A percentile compares a stretch with the other conserved stretches of the same genome.
phyloP scores from a whole-genome alignment of 148 eudicot species.

The Silene latifolia region DNA sequence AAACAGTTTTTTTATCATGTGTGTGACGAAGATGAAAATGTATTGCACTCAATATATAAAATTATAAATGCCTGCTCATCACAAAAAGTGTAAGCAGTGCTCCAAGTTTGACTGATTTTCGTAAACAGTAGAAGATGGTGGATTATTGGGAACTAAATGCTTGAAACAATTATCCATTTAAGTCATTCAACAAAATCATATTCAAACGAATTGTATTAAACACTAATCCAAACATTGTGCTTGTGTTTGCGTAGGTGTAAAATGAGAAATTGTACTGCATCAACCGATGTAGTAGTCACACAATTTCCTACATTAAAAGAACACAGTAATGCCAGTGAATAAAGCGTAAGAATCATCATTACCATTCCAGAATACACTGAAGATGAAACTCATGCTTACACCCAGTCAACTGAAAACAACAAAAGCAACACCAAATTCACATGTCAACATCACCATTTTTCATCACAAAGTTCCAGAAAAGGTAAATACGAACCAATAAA shows the following conservation, averaged over 20 bases:
- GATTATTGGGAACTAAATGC: background rate
- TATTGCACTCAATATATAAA: background rate
- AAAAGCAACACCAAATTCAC: conserved; percentile 2
- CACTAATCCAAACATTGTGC: background rate
- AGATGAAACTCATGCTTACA: conserved; percentile 99
- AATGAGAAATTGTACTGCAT: background rate
- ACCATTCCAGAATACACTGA: conserved; percentile 99
- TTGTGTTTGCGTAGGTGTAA: background rate
- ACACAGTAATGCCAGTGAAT: background rate
- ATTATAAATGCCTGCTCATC: background rate
- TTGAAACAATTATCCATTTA: background rate
- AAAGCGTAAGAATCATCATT: conserved; percentile 12
- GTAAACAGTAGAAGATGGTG: background rate
- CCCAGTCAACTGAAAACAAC: conserved; percentile 56
- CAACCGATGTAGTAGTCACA: background rate
- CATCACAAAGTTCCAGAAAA: background rate
- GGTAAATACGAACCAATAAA: background rate
- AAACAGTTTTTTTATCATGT: background rate
- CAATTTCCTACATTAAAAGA: background rate
- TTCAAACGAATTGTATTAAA: background rate
- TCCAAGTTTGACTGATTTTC: background rate
- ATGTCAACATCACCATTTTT: background rate
- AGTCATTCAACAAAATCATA: background rate
- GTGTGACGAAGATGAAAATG: background rate
- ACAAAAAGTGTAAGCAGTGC: background rate